Conservation (phyloP, 257 asterid genomes). For the Cordia subcordata region DNA sequence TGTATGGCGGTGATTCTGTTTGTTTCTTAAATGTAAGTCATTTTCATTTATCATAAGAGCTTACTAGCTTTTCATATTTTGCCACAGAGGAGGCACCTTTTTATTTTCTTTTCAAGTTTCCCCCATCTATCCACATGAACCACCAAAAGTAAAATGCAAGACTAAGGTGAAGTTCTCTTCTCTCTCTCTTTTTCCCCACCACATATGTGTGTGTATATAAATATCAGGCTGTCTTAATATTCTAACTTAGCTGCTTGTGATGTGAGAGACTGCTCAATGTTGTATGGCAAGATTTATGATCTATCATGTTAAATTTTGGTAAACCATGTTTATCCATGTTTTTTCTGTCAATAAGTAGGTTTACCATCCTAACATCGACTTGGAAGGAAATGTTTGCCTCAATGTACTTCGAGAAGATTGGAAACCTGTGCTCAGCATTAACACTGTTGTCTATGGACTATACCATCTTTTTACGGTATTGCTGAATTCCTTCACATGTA, state of each 20-base stretch:
- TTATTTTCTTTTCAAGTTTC: slow-evolving; percentile 28
- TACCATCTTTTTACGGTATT: slow-evolving; percentile 74
- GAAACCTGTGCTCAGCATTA: slow-evolving; percentile 45
- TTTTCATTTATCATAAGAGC: no score
- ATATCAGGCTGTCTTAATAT: neutral
- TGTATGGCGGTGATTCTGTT: no score
- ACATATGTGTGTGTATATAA: no score
- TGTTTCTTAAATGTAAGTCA: no score
- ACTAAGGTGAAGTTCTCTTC: slow-evolving; percentile 22
- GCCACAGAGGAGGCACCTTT: slow-evolving; percentile 31
- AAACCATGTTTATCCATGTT: neutral
- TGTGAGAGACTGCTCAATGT: neutral
- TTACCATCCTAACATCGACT: slow-evolving; percentile 89
- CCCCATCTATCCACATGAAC: slow-evolving; percentile 31
- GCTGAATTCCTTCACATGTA: neutral
- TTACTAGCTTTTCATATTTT: neutral
- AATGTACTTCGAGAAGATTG: slow-evolving; percentile 44
- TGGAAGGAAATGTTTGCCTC: slow-evolving; percentile 90
- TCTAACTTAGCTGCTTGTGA: neutral
- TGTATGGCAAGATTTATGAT: no score
- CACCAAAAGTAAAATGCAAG: slow-evolving; percentile 42
- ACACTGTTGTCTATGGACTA: slow-evolving; percentile 33
- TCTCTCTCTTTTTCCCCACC: neutral
- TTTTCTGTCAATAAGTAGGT: slow-evolving; percentile 35
- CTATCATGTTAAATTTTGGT: no score